A percentile compares a stretch with the other conserved stretches of the same genome.
phyloP scores from a whole-genome alignment of 1,284 basidiomycete genomes.

The Ustilago nuda region DNA sequence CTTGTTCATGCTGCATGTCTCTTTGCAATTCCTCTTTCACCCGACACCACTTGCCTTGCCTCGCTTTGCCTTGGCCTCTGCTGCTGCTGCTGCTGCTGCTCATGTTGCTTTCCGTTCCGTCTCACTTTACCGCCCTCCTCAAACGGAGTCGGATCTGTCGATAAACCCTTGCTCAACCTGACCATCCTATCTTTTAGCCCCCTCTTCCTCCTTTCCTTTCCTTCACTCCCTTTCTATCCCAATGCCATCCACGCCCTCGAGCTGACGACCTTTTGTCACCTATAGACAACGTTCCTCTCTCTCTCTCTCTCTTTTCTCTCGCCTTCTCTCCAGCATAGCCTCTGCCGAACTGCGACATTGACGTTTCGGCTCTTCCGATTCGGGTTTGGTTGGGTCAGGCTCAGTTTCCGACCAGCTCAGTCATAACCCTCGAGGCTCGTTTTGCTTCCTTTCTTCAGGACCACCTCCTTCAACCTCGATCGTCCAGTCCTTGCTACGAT shows the following conservation, averaged over 20 bases:
- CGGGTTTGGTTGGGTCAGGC: background rate
- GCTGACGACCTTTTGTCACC: background rate
- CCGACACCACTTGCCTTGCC: conserved; percentile 5
- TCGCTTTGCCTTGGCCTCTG: background rate
- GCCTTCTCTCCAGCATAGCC: background rate
- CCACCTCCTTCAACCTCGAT: conserved; percentile 4
- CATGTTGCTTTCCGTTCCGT: conserved; percentile 4
- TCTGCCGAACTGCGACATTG: background rate
- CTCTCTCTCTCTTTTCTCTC: background rate
- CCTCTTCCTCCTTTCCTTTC: background rate
- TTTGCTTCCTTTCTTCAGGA: conserved; percentile 1
- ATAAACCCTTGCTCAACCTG: conserved; percentile 6
- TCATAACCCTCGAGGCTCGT: background rate
- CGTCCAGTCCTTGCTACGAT: conserved; percentile 1
- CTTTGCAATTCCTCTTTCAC: background rate
- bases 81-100: background rate
- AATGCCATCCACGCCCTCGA: background rate
- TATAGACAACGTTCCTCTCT: background rate
- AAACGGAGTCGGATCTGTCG: conserved; percentile 1
- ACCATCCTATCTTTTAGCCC: background rate
- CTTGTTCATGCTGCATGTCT: conserved; percentile 1
- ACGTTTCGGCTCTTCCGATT: background rate
- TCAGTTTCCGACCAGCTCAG: background rate
- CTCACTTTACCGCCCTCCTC: conserved; percentile 5
- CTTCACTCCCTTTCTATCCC: background rate